Evolutionary conservation across 257 asterid species (phyloP).

Genomic region (Verbascum thapsus): DNA sequence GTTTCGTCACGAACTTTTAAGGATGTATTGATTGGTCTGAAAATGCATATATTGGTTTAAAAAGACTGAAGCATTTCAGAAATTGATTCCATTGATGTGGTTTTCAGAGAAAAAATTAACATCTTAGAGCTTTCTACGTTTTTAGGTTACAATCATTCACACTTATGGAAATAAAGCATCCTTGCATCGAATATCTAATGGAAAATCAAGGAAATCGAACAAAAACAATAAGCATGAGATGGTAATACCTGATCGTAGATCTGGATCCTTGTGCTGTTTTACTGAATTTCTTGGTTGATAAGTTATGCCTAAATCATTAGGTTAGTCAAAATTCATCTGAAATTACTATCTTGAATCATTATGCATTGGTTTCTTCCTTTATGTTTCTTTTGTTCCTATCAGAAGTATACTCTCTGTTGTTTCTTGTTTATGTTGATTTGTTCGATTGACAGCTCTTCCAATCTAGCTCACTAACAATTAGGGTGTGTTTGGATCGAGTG

Average conservation of each 20-base stretch:
- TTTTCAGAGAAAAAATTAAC: background rate
- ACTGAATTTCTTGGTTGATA: too few species aligned
- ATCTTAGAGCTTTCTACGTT: background rate
- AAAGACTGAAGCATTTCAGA: slow-evolving; percentile 1
- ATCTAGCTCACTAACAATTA: background rate
- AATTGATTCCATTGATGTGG: slow-evolving; percentile 19
- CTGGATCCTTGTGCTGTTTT: too few species aligned
- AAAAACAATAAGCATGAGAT: too few species aligned
- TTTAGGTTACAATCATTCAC: slow-evolving; percentile 25
- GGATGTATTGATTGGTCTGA: slow-evolving; percentile 18
- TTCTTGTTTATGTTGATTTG: slow-evolving; percentile 24
- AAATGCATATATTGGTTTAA: slow-evolving; percentile 7
- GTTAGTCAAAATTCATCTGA: too few species aligned
- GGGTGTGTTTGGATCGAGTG: too few species aligned
- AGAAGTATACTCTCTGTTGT: background rate
- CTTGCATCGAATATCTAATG: too few species aligned
- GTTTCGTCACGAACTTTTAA: slow-evolving; percentile 1
- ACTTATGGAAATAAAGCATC: too few species aligned
- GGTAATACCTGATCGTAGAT: too few species aligned
- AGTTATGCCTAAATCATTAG: too few species aligned
- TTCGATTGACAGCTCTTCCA: background rate
- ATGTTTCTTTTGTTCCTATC: too few species aligned
- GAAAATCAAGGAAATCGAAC: too few species aligned
- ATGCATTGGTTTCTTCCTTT: background rate
- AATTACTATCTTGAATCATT: background rate